phyloP scores from a whole-genome alignment of 148 eudicot species.

The Oxyria digyna region DNA sequence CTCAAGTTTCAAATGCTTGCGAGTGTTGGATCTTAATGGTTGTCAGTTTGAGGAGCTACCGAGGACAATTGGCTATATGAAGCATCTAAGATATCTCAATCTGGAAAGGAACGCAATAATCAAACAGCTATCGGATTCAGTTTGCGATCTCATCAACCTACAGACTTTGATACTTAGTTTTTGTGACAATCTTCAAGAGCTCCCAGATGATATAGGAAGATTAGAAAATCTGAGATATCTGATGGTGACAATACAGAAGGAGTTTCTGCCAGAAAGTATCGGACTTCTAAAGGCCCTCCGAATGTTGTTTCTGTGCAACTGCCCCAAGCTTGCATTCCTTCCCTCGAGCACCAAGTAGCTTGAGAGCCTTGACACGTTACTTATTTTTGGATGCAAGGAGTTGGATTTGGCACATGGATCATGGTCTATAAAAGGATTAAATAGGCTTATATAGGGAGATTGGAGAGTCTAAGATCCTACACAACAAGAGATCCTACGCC shows the following conservation, averaged over 20 bases:
- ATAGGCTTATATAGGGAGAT: too few relatives aligned
- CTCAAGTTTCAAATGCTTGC: neutral
- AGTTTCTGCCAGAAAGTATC: neutral
- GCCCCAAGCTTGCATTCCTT: neutral
- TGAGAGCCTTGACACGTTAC: neutral
- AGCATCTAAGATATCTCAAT: neutral
- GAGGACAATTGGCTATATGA: neutral
- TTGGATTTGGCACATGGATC: neutral
- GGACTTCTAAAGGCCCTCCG: neutral
- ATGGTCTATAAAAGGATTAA: neutral
- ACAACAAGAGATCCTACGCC: too few relatives aligned
- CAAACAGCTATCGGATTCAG: neutral
- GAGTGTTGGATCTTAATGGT: neutral
- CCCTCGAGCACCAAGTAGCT: neutral
- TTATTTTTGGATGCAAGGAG: neutral
- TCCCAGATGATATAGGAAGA: neutral
- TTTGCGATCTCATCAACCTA: neutral
- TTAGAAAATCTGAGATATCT: neutral
- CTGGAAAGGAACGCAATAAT: neutral
- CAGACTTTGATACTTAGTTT: neutral
- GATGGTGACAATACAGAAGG: neutral
- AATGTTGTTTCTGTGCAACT: neutral
- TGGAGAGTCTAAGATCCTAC: too few relatives aligned
- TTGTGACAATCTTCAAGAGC: neutral
- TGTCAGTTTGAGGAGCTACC: conserved; percentile 5